Conservation (phyloP, 2,329 filamentous ascomycete species). For the Claviceps humidiphila region DNA sequence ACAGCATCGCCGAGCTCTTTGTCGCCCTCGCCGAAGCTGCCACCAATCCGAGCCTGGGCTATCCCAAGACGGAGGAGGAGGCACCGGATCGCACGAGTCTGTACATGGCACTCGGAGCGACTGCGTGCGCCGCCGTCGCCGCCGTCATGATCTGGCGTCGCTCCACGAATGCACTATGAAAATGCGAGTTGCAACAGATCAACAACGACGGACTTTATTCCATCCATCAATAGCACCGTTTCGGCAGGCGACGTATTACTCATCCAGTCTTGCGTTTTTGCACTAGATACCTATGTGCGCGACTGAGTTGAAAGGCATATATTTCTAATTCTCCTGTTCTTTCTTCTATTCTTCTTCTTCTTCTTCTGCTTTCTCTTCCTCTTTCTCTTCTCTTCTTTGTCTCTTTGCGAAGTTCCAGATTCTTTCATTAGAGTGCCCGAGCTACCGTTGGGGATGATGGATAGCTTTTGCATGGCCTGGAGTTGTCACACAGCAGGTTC, state of each 20-base stretch:
- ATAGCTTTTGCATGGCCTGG: slow-evolving; percentile 9
- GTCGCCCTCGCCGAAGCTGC: slow-evolving; percentile 83
- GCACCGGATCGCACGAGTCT: slow-evolving; percentile 69
- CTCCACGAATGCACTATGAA: slow-evolving; percentile 34
- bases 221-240: background rate
- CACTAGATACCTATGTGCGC: background rate
- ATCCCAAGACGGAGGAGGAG: slow-evolving; percentile 82
- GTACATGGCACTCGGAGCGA: slow-evolving; percentile 73
- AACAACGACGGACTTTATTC: background rate
- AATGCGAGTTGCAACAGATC: background rate
- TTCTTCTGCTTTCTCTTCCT: background rate
- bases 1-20: slow-evolving; percentile 86
- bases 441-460: background rate
- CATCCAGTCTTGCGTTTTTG: slow-evolving; percentile 1
- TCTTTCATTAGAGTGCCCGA: background rate
- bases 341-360: background rate
- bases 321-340: background rate
- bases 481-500: slow-evolving; percentile 9
- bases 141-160: slow-evolving; percentile 53
- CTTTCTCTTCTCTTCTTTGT: background rate
- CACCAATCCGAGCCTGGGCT: slow-evolving; percentile 76
- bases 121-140: slow-evolving; percentile 47
- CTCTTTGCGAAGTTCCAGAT: background rate
- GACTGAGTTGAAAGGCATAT: background rate
- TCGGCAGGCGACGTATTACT: slow-evolving; percentile 1